Conservation (phyloP, 2,329 filamentous ascomycete genomes). For the Neofusicoccum ribis region DNA sequence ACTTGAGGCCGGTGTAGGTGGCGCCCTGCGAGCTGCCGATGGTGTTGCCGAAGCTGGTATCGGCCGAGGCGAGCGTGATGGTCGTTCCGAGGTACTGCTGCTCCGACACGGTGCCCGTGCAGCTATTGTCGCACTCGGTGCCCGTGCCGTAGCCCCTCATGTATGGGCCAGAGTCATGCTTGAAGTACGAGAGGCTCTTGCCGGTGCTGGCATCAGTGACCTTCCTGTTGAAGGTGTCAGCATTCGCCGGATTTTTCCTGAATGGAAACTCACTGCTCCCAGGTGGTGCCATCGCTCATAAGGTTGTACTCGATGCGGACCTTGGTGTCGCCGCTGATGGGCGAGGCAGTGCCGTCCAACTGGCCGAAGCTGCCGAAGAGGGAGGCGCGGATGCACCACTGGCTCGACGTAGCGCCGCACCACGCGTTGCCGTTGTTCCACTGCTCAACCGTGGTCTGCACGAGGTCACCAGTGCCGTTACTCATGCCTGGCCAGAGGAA, state of each 20-base stretch:
- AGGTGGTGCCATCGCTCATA: slow-evolving; percentile 29
- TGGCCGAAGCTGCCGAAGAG: slow-evolving; percentile 47
- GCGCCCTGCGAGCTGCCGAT: slow-evolving; percentile 5
- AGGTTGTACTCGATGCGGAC: slow-evolving; percentile 32
- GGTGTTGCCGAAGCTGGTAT: slow-evolving; percentile 28
- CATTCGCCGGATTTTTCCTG: no score
- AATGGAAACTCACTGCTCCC: slow-evolving; percentile 29
- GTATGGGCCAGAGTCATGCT: slow-evolving; percentile 34
- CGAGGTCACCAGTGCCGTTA: slow-evolving; percentile 46
- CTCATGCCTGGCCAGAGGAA: slow-evolving; percentile 50
- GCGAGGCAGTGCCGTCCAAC: slow-evolving; percentile 28
- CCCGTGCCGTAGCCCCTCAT: slow-evolving; percentile 44
- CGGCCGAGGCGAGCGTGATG: slow-evolving; percentile 40
- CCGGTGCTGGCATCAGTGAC: slow-evolving; percentile 41
- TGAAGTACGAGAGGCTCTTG: slow-evolving; percentile 36
- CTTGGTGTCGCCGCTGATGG: slow-evolving; percentile 35
- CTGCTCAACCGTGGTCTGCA: slow-evolving; percentile 45
- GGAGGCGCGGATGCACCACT: slow-evolving; percentile 45
- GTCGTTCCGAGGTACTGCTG: slow-evolving; percentile 43
- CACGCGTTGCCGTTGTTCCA: slow-evolving; percentile 42
- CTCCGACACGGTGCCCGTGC: slow-evolving; percentile 38
- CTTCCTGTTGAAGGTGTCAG: not conserved
- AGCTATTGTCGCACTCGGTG: slow-evolving; percentile 43
- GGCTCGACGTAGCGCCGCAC: slow-evolving; percentile 41
- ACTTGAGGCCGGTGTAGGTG: not conserved